phyloP scores from a whole-genome alignment of 441 rosid species.

The Gossypium laxum region DNA sequence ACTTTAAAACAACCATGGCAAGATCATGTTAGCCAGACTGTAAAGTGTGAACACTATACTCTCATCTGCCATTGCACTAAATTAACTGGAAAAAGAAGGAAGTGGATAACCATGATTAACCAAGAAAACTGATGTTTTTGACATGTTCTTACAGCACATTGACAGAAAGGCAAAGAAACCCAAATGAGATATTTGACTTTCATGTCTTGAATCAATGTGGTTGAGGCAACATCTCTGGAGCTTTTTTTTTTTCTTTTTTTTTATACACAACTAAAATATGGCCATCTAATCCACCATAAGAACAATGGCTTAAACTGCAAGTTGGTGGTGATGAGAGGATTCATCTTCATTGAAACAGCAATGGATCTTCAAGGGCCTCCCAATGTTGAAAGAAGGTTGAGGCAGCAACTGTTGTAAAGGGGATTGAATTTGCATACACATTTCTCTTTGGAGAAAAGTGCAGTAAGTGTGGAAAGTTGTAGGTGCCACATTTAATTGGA shows the following conservation, averaged over 20 bases:
- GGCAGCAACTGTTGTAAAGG: constrained; percentile 9
- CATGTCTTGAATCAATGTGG: neutral
- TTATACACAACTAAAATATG: neutral
- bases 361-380: constrained; percentile 20
- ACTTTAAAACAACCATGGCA: neutral
- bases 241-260: too few species aligned
- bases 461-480: constrained; percentile 47
- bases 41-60: neutral
- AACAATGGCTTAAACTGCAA: constrained; percentile 28
- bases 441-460: constrained; percentile 48
- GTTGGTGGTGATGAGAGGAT: constrained; percentile 42
- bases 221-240: neutral
- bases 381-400: constrained; percentile 20
- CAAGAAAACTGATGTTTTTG: neutral
- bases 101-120: neutral
- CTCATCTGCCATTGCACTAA: neutral
- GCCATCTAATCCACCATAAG: neutral
- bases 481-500: constrained; percentile 65
- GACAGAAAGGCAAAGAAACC: neutral
- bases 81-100: neutral
- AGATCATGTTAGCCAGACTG: constrained; percentile 7
- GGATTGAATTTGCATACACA: constrained; percentile 36
- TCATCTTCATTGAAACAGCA: constrained; percentile 45
- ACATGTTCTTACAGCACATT: neutral
- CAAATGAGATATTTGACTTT: neutral